phyloP scores from a whole-genome alignment of 768 basidiomycete species.

The Filobasidium floriforme region DNA sequence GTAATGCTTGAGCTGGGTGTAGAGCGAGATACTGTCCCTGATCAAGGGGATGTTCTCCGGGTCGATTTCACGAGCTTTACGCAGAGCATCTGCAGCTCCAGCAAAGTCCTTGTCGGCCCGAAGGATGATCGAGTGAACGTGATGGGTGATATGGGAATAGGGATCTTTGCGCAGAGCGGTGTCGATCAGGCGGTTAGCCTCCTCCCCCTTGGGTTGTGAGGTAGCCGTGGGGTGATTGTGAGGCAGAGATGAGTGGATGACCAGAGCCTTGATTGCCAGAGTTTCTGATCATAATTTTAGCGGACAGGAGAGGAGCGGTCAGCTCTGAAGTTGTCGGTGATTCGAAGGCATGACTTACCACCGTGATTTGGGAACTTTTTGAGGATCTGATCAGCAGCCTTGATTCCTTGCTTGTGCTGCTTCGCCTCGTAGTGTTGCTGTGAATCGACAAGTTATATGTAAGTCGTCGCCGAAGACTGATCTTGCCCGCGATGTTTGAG shows the following conservation, averaged over 20 bases:
- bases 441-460: neutral
- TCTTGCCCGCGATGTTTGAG: neutral
- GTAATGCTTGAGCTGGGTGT: slow-evolving; percentile 76
- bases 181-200: slow-evolving; percentile 48
- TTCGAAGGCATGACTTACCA: slow-evolving; percentile 51
- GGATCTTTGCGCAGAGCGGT: slow-evolving; percentile 44
- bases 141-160: slow-evolving; percentile 88
- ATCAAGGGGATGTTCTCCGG: slow-evolving; percentile 90
- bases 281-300: slow-evolving; percentile 63
- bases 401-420: slow-evolving; percentile 79
- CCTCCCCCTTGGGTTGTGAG: slow-evolving; percentile 68
- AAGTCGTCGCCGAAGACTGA: neutral
- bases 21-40: slow-evolving; percentile 78
- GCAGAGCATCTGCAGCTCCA: slow-evolving; percentile 86
- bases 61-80: slow-evolving; percentile 79
- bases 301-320: neutral
- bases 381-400: slow-evolving; percentile 85
- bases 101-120: slow-evolving; percentile 92
- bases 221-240: slow-evolving; percentile 36
- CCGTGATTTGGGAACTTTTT: slow-evolving; percentile 95
- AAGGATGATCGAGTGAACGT: slow-evolving; percentile 90
- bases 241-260: slow-evolving; percentile 47
- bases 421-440: slow-evolving; percentile 71
- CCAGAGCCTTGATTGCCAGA: slow-evolving; percentile 89
- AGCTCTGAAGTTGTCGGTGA: neutral